phyloP scores from a whole-genome alignment of 202 grass and related monocot genomes.

The Brachypodium distachyon region DNA sequence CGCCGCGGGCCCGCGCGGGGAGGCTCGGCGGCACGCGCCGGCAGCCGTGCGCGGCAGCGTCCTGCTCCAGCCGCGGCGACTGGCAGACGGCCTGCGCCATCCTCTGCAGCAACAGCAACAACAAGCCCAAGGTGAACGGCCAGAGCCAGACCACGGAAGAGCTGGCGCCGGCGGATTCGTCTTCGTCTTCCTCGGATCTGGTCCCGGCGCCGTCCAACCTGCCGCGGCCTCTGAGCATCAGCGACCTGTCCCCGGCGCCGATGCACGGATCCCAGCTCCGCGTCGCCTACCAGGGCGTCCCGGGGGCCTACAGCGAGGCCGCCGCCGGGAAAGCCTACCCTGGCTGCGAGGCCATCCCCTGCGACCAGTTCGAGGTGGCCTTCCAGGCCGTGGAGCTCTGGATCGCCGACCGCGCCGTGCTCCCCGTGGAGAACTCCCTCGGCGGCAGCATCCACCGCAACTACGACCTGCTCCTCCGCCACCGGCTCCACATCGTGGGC shows the following conservation, averaged over 20 bases:
- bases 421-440: conserved; percentile 84
- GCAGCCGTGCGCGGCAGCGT: neutral
- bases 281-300: conserved; percentile 83
- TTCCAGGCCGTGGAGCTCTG: conserved; percentile 93
- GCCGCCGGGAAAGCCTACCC: conserved; percentile 71
- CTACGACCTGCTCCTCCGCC: conserved; percentile 86
- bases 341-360: conserved; percentile 80
- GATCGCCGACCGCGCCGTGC: conserved; percentile 85
- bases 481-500: conserved; percentile 91
- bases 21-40: neutral
- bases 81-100: conserved; percentile 64
- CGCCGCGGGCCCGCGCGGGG: neutral
- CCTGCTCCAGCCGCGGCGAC: conserved; percentile 31
- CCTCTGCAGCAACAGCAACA: conserved; percentile 29
- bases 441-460: conserved; percentile 88
- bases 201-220: conserved; percentile 41
- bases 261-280: conserved; percentile 75
- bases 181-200: conserved; percentile 39
- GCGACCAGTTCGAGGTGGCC: conserved; percentile 87
- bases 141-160: neutral
- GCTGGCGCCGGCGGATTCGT: neutral
- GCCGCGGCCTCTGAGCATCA: conserved; percentile 56
- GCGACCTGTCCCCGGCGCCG: conserved; percentile 60
- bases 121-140: conserved; percentile 15
- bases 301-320: conserved; percentile 73